Evolutionary conservation across 495 filamentous ascomycete species (phyloP).

Genomic region (Penicillium paradoxum): DNA sequence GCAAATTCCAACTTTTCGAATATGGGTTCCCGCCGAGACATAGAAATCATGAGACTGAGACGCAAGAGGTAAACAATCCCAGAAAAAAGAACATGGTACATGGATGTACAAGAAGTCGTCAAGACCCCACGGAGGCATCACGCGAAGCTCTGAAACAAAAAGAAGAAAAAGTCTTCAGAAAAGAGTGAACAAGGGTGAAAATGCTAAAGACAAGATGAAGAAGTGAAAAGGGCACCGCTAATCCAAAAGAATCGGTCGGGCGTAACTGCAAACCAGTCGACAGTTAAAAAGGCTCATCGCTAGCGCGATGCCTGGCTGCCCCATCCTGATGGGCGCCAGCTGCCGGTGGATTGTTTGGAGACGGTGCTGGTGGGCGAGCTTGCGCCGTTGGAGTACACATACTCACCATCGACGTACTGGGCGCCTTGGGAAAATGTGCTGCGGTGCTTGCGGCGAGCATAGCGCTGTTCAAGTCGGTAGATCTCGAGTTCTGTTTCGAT

Average conservation of each 20-base stretch:
- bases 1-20: neutral
- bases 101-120: constrained; percentile 1
- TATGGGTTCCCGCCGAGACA: neutral
- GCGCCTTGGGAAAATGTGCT: constrained; percentile 81
- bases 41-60: neutral
- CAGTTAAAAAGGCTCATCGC: constrained; percentile 11
- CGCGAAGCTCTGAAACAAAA: neutral
- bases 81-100: neutral
- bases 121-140: constrained; percentile 7
- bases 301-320: constrained; percentile 29
- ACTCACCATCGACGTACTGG: constrained; percentile 89
- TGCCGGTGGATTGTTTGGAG: constrained; percentile 42
- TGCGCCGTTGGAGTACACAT: constrained; percentile 55
- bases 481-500: constrained; percentile 63
- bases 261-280: neutral
- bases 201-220: constrained; percentile 6
- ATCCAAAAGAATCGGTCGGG: neutral
- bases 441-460: constrained; percentile 80
- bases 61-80: neutral
- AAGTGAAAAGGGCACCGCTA: constrained; percentile 1
- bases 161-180: neutral
- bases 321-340: constrained; percentile 36
- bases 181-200: neutral
- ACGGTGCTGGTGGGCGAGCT: constrained; percentile 38
- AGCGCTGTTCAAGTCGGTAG: constrained; percentile 87